phyloP scores from a whole-genome alignment of 306 rosid genomes.

The Inga leiocalycina region DNA sequence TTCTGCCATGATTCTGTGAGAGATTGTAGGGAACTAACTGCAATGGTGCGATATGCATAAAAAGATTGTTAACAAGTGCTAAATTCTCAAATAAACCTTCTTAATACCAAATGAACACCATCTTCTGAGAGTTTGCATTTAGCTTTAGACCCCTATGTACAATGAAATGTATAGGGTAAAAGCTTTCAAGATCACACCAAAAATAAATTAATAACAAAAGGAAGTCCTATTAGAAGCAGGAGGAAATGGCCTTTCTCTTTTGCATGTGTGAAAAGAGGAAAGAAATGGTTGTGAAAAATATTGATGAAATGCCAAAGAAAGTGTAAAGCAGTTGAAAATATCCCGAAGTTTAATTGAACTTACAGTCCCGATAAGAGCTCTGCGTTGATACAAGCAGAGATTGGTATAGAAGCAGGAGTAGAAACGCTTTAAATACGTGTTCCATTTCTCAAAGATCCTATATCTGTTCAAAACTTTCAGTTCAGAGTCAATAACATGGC shows the following conservation, averaged over 20 bases:
- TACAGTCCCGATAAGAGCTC: constrained; percentile 44
- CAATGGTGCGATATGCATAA: constrained; percentile 18
- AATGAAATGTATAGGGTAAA: not conserved
- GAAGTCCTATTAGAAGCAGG: not conserved
- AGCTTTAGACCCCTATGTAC: constrained; percentile 2
- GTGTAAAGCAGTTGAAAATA: constrained; percentile 2
- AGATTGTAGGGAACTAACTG: constrained; percentile 41
- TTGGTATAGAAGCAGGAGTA: constrained; percentile 40
- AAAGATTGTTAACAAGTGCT: constrained; percentile 1
- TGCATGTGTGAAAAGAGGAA: constrained; percentile 19
- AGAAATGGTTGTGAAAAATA: constrained; percentile 11
- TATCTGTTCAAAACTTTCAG: constrained; percentile 6
- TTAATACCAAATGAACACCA: not conserved
- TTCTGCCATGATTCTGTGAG: constrained; percentile 42
- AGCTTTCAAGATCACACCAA: constrained; percentile 5
- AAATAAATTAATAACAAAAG: not conserved
- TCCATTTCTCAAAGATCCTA: constrained; percentile 38
- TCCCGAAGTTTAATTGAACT: constrained; percentile 33
- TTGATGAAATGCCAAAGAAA: constrained; percentile 13
- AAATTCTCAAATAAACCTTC: not conserved
- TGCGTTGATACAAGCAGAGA: constrained; percentile 45
- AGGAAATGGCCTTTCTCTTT: constrained; percentile 4
- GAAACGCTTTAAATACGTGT: constrained; percentile 35
- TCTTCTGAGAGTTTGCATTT: not conserved
- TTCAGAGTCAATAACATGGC: constrained; percentile 19